Evolutionary conservation across 148 eudicot genomes (phyloP).

Genomic region (Fallopia convolvulus): DNA sequence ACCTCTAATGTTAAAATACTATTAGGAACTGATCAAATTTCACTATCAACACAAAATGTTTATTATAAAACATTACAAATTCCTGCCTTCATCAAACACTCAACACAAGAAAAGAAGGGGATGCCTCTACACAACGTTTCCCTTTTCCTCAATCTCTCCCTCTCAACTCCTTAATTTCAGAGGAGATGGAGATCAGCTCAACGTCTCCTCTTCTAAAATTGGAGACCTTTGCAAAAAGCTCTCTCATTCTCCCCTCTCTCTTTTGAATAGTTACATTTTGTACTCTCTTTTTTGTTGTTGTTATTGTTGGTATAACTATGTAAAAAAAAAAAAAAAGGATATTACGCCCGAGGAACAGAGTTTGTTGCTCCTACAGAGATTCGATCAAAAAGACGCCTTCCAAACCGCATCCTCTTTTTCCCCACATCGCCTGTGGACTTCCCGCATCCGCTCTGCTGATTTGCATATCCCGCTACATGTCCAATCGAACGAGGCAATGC

Average conservation of each 20-base stretch:
- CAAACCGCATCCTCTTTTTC: slow-evolving; percentile 49
- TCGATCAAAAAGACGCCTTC: slow-evolving; percentile 33
- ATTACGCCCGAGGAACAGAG: neutral
- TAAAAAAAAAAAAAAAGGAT: neutral
- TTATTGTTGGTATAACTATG: neutral
- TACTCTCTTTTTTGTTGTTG: neutral
- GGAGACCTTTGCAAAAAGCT: neutral
- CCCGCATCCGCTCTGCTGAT: slow-evolving; percentile 50
- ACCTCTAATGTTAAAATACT: too few species aligned
- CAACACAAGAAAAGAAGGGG: slow-evolving; percentile 6
- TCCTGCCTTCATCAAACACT: neutral
- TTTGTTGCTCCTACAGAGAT: slow-evolving; percentile 2
- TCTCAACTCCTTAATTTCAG: neutral
- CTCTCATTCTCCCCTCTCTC: neutral
- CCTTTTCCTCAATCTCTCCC: neutral
- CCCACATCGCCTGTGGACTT: slow-evolving; percentile 56
- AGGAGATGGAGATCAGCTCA: neutral
- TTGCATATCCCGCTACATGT: slow-evolving; percentile 66
- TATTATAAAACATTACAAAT: neutral
- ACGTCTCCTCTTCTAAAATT: slow-evolving; percentile 9
- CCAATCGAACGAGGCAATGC: slow-evolving; percentile 75
- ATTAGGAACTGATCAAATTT: slow-evolving; percentile 1
- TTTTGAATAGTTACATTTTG: neutral
- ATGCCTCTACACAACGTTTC: slow-evolving; percentile 2
- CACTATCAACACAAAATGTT: neutral